Percentiles rank a stretch among this genome's conserved stretches.
These are phyloP conservation scores for Fraxinus excelsior DNA, from an alignment of 257 asterid genomes.

Conservation along the genomic window DNA sequence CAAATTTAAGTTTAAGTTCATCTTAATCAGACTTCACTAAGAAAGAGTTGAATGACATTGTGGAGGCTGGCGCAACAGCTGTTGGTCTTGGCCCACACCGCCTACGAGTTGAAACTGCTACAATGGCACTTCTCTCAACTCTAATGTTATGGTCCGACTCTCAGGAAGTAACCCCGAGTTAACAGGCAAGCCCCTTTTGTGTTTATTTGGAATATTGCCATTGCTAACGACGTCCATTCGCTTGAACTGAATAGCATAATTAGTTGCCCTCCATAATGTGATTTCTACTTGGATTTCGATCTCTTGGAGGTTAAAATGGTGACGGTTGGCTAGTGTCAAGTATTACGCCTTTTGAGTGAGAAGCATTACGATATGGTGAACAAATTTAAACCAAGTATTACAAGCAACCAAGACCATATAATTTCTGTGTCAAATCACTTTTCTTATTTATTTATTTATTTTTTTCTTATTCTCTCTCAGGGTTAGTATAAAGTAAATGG, in stretches of 20 bases:
- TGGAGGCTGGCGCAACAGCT: conserved; percentile 73
- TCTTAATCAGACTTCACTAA: conserved; percentile 69
- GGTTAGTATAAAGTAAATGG: not conserved
- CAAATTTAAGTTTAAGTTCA: not conserved
- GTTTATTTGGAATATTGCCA: conserved; percentile 15
- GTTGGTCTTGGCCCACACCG: conserved; percentile 93
- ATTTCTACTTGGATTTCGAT: not conserved
- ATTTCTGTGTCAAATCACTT: not conserved
- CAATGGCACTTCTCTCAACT: conserved; percentile 76
- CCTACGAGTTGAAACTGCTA: conserved; percentile 93
- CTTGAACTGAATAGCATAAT: not conserved
- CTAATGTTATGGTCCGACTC: conserved; percentile 83
- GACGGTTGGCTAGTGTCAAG: not conserved
- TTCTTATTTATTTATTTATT: too few relatives aligned
- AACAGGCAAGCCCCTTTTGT: conserved; percentile 45
- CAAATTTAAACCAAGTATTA: too few relatives aligned
- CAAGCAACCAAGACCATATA: too few relatives aligned
- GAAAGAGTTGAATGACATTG: conserved; percentile 59
- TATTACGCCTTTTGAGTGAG: not conserved
- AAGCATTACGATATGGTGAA: not conserved
- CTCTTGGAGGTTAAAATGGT: not conserved
- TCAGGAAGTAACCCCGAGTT: conserved; percentile 32
- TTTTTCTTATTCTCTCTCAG: not conserved
- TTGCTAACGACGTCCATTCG: not conserved
- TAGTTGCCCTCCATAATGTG: not conserved